Evolutionary conservation across 164 flowering plant genomes (phyloP).

Genomic region (Vitis amurensis): DNA sequence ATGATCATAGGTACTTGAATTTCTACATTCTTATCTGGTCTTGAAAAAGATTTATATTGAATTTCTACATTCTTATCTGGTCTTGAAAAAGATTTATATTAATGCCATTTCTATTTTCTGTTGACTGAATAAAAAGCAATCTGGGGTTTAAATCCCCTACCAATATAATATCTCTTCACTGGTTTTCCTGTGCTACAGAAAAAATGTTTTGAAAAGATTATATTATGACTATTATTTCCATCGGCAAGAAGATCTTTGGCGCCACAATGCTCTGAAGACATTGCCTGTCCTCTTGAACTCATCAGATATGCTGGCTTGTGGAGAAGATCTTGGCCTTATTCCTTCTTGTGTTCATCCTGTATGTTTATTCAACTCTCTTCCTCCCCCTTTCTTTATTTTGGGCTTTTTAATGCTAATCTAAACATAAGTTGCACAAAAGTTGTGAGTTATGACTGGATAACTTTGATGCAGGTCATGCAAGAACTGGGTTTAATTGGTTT

Average conservation of each 20-base stretch:
- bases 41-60: not conserved
- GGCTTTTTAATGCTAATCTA: not conserved
- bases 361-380: slow-evolving; percentile 23
- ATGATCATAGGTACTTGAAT: slow-evolving; percentile 71
- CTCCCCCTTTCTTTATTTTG: not conserved
- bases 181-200: slow-evolving; percentile 42
- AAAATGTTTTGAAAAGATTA: slow-evolving; percentile 79
- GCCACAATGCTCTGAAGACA: slow-evolving; percentile 89
- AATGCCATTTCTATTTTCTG: not conserved
- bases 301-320: slow-evolving; percentile 98
- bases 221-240: slow-evolving; percentile 92
- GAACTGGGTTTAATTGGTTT: slow-evolving; percentile 89
- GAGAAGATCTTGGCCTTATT: slow-evolving; percentile 96
- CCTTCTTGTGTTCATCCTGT: slow-evolving; percentile 98
- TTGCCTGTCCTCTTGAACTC: slow-evolving; percentile 89
- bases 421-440: not conserved
- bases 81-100: not conserved
- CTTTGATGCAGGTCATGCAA: slow-evolving; percentile 81
- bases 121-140: not conserved
- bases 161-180: slow-evolving; percentile 2
- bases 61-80: not conserved
- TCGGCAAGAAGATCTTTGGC: slow-evolving; percentile 93
- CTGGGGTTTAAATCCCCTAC: not conserved
- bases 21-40: not conserved
- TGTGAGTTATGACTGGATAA: slow-evolving; percentile 8